phyloP scores from a whole-genome alignment of 2,329 filamentous ascomycete genomes.

The Stachybotrys chlorohalonatus region DNA sequence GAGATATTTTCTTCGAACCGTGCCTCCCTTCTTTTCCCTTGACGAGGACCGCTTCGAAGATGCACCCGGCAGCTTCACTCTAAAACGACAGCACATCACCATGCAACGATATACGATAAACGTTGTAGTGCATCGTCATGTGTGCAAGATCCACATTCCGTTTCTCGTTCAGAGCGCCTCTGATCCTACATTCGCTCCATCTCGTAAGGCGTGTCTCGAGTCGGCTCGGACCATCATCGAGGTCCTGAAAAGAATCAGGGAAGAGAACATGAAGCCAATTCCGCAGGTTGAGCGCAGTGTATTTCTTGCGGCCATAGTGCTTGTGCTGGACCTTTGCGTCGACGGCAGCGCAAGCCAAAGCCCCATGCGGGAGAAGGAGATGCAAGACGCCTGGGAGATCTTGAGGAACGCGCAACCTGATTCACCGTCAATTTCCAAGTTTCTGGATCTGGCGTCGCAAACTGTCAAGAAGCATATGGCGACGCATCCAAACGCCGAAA shows the following conservation, averaged over 20 bases:
- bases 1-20: slow-evolving; percentile 15
- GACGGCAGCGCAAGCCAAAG: slow-evolving; percentile 12
- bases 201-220: slow-evolving; percentile 19
- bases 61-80: slow-evolving; percentile 12
- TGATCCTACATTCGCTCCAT: slow-evolving; percentile 21
- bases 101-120: slow-evolving; percentile 24
- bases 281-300: slow-evolving; percentile 22
- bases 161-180: slow-evolving; percentile 23
- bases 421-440: slow-evolving; percentile 18
- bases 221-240: slow-evolving; percentile 21
- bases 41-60: slow-evolving; percentile 7
- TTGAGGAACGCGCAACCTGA: slow-evolving; percentile 18
- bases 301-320: slow-evolving; percentile 22
- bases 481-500: background rate
- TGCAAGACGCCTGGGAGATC: slow-evolving; percentile 22
- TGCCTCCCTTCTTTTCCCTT: slow-evolving; percentile 19
- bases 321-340: slow-evolving; percentile 23
- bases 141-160: slow-evolving; percentile 25
- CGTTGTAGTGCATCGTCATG: slow-evolving; percentile 20
- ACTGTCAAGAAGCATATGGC: slow-evolving; percentile 20
- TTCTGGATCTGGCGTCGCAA: slow-evolving; percentile 19
- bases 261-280: slow-evolving; percentile 14
- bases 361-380: slow-evolving; percentile 13
- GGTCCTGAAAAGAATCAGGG: slow-evolving; percentile 17
- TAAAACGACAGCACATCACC: slow-evolving; percentile 12